These are phyloP conservation scores for Aethionema arabicum DNA, from an alignment of 345 rosid species.

Conservation along the genomic window DNA sequence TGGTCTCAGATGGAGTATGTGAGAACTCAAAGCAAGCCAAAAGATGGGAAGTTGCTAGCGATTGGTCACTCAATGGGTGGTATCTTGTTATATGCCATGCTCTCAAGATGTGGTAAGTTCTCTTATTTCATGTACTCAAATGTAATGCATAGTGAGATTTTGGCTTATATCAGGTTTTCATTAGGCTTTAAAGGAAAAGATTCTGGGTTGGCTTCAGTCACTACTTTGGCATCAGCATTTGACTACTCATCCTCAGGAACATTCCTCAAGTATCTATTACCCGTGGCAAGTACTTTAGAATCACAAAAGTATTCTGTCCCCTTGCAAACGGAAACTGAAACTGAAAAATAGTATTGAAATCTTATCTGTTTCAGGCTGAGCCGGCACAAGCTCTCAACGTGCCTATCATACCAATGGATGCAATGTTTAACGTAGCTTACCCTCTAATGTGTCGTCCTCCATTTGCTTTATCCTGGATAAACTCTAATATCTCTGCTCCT, in stretches of 20 bases:
- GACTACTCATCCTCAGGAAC: slow-evolving; percentile 76
- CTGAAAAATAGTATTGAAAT: slow-evolving; percentile 21
- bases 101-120: slow-evolving; percentile 62
- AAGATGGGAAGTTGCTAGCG: slow-evolving; percentile 73
- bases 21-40: slow-evolving; percentile 53
- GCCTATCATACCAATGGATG: slow-evolving; percentile 63
- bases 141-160: neutral
- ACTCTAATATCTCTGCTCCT: slow-evolving; percentile 56
- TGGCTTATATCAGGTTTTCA: neutral
- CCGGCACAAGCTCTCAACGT: slow-evolving; percentile 63
- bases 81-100: slow-evolving; percentile 78
- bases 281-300: slow-evolving; percentile 53
- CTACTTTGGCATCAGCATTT: slow-evolving; percentile 72
- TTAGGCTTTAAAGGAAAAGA: slow-evolving; percentile 66
- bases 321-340: neutral
- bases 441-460: slow-evolving; percentile 70
- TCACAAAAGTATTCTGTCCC: neutral
- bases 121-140: neutral
- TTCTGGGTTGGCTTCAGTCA: slow-evolving; percentile 60
- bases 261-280: slow-evolving; percentile 64
- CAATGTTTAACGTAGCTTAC: slow-evolving; percentile 55
- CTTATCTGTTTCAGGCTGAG: slow-evolving; percentile 47
- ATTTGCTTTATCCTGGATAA: slow-evolving; percentile 60
- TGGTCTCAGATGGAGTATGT: slow-evolving; percentile 73
- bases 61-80: slow-evolving; percentile 99